Conservation (phyloP, 495 filamentous ascomycete species). For the Penicillium bialowiezense region DNA sequence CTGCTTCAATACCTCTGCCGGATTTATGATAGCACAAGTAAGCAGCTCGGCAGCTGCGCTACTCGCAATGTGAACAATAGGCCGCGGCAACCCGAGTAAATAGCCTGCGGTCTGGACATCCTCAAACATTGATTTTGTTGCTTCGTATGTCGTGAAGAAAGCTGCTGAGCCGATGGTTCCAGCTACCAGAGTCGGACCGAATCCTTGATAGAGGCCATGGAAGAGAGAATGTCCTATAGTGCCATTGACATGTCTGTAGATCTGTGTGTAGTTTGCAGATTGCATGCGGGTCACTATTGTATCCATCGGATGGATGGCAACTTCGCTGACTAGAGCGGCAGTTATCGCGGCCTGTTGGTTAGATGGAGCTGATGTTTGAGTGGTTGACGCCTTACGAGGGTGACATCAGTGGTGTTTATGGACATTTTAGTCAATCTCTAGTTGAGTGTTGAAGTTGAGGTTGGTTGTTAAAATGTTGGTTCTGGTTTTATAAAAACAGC, state of each 20-base stretch:
- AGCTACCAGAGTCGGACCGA: slow-evolving; percentile 6
- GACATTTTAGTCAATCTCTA: background rate
- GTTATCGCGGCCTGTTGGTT: slow-evolving; percentile 6
- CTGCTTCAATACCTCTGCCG: slow-evolving; percentile 12
- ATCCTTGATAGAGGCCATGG: slow-evolving; percentile 9
- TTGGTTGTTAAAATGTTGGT: no score
- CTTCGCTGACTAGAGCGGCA: slow-evolving; percentile 10
- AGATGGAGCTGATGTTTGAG: background rate
- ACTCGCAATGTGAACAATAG: slow-evolving; percentile 1
- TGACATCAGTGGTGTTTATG: background rate
- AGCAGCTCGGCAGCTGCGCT: slow-evolving; percentile 8
- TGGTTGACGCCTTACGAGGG: background rate
- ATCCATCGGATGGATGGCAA: slow-evolving; percentile 11
- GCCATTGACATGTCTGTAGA: slow-evolving; percentile 9
- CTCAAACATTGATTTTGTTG: slow-evolving; percentile 4
- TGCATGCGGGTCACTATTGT: slow-evolving; percentile 14
- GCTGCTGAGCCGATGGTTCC: background rate
- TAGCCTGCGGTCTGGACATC: slow-evolving; percentile 7
- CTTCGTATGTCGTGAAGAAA: slow-evolving; percentile 9
- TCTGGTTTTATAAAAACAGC: no score
- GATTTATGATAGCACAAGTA: slow-evolving; percentile 5
- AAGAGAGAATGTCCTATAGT: slow-evolving; percentile 5
- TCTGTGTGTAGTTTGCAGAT: slow-evolving; percentile 1
- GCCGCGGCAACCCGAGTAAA: slow-evolving; percentile 1
- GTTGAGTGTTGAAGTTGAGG: background rate